These are phyloP conservation scores for Chrysanthemum lavandulifolium DNA, from an alignment of 129 eudicot genomes.

Conservation along the genomic window DNA sequence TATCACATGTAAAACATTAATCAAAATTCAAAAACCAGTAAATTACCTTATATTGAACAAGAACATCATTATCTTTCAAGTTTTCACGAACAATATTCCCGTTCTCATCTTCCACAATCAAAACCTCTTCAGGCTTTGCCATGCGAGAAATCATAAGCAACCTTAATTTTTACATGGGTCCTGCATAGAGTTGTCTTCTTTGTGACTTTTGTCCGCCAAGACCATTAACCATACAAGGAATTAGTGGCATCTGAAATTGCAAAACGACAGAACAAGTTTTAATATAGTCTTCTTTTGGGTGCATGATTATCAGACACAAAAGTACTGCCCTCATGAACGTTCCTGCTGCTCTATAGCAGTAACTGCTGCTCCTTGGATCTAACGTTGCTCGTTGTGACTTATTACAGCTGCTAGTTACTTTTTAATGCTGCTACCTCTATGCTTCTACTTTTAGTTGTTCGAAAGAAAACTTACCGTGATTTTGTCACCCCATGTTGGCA, in stretches of 20 bases:
- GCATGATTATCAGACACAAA: neutral
- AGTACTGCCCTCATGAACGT: no score
- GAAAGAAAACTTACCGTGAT: no score
- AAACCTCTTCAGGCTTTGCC: slow-evolving; percentile 27
- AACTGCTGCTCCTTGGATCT: no score
- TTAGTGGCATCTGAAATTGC: slow-evolving; percentile 53
- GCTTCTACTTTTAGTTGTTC: no score
- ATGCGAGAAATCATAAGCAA: no score
- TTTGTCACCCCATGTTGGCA: no score
- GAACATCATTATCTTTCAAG: slow-evolving; percentile 96
- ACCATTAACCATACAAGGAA: slow-evolving; percentile 67
- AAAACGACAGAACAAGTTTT: neutral
- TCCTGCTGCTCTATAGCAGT: no score
- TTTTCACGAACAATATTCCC: slow-evolving; percentile 99
- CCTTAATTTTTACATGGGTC: slow-evolving; percentile 41
- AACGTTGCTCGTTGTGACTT: no score
- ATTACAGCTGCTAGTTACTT: no score
- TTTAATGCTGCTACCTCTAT: no score
- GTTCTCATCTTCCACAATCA: slow-evolving; percentile 97
- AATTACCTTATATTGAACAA: slow-evolving; percentile 91
- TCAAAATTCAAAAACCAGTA: neutral
- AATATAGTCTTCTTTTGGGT: neutral
- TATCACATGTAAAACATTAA: neutral
- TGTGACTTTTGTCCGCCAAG: slow-evolving; percentile 73
- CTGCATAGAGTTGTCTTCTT: slow-evolving; percentile 82